Base-by-base conservation (phyloP, 2,329 filamentous ascomycete species). In the Fonsecaea pedrosoi region DNA sequence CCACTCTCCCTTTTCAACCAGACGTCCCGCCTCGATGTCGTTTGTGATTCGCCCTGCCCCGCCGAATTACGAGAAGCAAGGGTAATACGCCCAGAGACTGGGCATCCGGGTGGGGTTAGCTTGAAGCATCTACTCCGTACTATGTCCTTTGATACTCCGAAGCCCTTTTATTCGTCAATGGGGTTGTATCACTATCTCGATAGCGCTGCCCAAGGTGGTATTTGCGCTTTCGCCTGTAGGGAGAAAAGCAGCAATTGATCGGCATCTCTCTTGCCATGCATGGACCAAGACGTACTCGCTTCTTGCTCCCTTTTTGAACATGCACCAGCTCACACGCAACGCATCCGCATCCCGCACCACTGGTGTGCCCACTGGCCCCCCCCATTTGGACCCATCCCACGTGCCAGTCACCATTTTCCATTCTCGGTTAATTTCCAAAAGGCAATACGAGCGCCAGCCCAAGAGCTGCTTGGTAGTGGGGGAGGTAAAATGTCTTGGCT, bases 121-220 rank as follows among this genome's bases (percentile, higher is more conserved):
- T n/a, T 55, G 30, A 34, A 35, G 30, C n/a, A 35, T 54, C 30
- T 25, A 55, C 12, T 8, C 25, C 25, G 25, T 25, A 25, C 25
- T 25, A 25, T 25, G 25, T 25, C 60, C 10, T 7, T 12, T 4
- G 12, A 8, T 54, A 18, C 15, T 37, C 4, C 21, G 8, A 12
- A 15, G 25, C 25, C 25, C 7, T 18, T 25, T 56, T 35, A 62
- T 62, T 62, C 37, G 60, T 45, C 32, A 8, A 35, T 15, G 34
- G 25, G 42, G 60, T 62, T 56, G 60, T 62, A 62, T 55, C 60
- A 48, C 60, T 55, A 45, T 62, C 38, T 8, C 15, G 25, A 18
- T 42, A 32, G 37, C 50, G 34, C 60, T 62, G 53, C 37, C 53
- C 25, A 62, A 62, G 60, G 60, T 62, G 50, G 60, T 62, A 62